Evolutionary conservation across 2,329 filamentous ascomycete species (phyloP).

Genomic region (Pseudocercospora fuligena): DNA sequence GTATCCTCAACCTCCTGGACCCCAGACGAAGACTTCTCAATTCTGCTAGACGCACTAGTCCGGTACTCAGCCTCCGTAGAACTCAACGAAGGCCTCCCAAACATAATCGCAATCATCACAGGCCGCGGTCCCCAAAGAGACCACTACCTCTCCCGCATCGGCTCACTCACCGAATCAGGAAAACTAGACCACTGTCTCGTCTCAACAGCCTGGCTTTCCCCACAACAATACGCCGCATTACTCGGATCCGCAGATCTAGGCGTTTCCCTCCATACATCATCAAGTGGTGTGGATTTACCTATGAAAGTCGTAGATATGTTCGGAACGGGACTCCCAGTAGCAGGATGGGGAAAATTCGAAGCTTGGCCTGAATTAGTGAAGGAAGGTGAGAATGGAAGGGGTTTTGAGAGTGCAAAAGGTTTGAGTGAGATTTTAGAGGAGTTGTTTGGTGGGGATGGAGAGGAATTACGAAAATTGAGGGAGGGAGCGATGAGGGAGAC

Average conservation of each 20-base stretch:
- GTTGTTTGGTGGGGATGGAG: constrained; percentile 62
- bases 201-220: constrained; percentile 81
- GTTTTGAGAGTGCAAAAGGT: constrained; percentile 75
- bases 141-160: constrained; percentile 71
- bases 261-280: constrained; percentile 89
- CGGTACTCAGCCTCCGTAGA: constrained; percentile 63
- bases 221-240: constrained; percentile 81
- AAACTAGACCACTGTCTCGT: constrained; percentile 74
- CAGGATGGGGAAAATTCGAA: constrained; percentile 82
- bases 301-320: constrained; percentile 99
- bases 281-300: constrained; percentile 90
- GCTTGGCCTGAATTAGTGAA: constrained; percentile 90
- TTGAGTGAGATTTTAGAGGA: constrained; percentile 66
- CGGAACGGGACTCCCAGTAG: constrained; percentile 87
- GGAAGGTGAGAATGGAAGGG: constrained; percentile 82
- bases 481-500: constrained; percentile 81
- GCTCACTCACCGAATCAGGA: constrained; percentile 62
- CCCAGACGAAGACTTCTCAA: constrained; percentile 88
- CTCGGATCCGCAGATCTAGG: constrained; percentile 87
- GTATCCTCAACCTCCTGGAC: constrained; percentile 98
- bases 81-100: constrained; percentile 64
- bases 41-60: constrained; percentile 82
- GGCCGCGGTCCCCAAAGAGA: constrained; percentile 87
- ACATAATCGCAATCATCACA: constrained; percentile 86
- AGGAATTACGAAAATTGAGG: constrained; percentile 68